Evolutionary conservation across 2,329 filamentous ascomycete genomes (phyloP), one percentile per base, ranked within the genome.

Genomic region (Neofusicoccum umdonicola): DNA sequence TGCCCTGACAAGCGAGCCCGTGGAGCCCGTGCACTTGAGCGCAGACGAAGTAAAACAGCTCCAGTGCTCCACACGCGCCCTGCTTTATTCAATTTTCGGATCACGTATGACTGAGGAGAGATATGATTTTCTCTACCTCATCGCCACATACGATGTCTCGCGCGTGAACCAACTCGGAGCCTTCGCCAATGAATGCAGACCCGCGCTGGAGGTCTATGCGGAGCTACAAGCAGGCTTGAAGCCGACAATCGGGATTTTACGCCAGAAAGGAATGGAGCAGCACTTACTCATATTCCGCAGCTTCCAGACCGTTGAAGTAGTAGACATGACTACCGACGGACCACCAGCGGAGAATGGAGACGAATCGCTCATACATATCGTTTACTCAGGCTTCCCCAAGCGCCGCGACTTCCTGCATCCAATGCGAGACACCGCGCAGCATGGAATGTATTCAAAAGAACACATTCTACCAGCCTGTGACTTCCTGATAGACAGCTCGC

Each of bases 371-470:
- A n/a, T 60, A 8, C n/a, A 60, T 1, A 34, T 60, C 17, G 27
- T 47, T 9, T 37, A 34, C 31, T 60, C 56, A 13, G 39, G 9
- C 47, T 85, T 85, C 73, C 83, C 86, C 0, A 84, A 81, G 63
- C 81, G 86, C 48, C 78, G 79, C 3, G 87, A 90, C 69, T 87
- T 88, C 56, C 79, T 91, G 4, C 86, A 88, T 66, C 73, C 61
- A 1, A 42, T 75, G 52, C 4, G 62, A 48, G 4, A 64, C 60
- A 6, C 61, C 66, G 1, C 19, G 47, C 7, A 75, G 72, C 9
- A 63, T 67, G 1, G 67, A 73, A 51, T 60, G 0, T 79, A 79
- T 13, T 74, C 71, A 1, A 86, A 78, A 69, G 39, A 84, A 81
- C 69, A 78, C 4, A 79, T 83, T 4, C 72, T 88, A 3, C 83